Evolutionary conservation across 129 eudicot species (phyloP), one percentile per base, ranked within the genome.

Genomic region (Logfia minima): DNA sequence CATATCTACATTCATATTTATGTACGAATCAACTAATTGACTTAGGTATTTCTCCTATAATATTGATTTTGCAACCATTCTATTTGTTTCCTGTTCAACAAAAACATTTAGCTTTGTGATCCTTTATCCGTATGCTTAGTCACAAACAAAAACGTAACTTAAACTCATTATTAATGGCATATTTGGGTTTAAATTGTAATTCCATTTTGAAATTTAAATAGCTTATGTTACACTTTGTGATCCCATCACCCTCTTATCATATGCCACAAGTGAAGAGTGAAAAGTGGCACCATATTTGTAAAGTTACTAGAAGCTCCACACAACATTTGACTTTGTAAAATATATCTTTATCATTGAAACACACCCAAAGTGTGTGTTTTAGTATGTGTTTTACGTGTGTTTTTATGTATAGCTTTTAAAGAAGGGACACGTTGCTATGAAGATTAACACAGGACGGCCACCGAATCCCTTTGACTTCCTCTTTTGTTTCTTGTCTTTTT

Each of bases 401-500:
- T 35, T 39, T 16, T 74, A 55, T 74, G 74, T 68, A 21, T 37
- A 67, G 76, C 71, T 68, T 68, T 75, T 68, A 81, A 64, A 63
- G 66, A 81, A 77, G 86, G 90, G 97, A 92, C 97, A 92, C 97
- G 97, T 92, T 67, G 89, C 91, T 87, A 72, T 77, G 52, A 75
- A 32, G 84, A 84, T 76, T 81, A 86, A 85, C 85, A 83, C 82
- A 56, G 92, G 97, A 81, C 92, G 96, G 92, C 92, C 80, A 92
- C 96, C 97, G 76, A 85, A 89, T 87, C 87, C 51, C 83, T 79
- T 89, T 92, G 96, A 92, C 91, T 87, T 89, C 83, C 76, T 39
- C 63, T 64, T 75, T 64, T 43, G 68, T 80, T 70, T 76, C 73
- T 70, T 60, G 75, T 74, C 81, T 22, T 52, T 62, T 67, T 28